A percentile compares a stretch with the other conserved stretches of the same genome.
Conservation (phyloP, 352 stramenopile genomes). For the Phytophthora chlamydospora region DNA sequence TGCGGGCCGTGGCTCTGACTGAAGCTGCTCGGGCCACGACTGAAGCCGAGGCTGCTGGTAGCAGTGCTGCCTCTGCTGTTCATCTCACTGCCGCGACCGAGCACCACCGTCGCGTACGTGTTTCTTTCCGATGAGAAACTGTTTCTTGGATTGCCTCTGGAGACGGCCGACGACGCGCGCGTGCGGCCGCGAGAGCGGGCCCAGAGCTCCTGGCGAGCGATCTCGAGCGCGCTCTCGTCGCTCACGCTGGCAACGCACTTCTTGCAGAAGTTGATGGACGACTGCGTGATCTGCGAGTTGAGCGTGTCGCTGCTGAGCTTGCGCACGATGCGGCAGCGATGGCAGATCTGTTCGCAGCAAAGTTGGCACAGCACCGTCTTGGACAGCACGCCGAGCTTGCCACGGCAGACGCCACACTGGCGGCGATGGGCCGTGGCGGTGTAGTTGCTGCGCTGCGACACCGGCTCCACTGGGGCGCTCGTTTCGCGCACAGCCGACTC, state of each 20-base stretch:
- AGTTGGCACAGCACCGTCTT: conserved; percentile 48
- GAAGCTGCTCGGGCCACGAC: conserved; percentile 23
- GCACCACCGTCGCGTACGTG: conserved; percentile 47
- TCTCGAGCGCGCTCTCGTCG: conserved; percentile 62
- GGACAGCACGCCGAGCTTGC: conserved; percentile 37
- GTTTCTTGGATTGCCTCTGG: conserved; percentile 21
- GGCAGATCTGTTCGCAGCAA: conserved; percentile 51
- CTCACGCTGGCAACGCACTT: conserved; percentile 58
- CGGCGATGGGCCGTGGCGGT: conserved; percentile 17
- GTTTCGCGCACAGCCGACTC: conserved; percentile 28
- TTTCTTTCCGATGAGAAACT: conserved; percentile 51
- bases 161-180: conserved; percentile 41
- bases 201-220: conserved; percentile 66
- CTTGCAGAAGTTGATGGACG: conserved; percentile 69
- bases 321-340: conserved; percentile 47
- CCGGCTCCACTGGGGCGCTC: conserved; percentile 18
- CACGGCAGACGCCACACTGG: conserved; percentile 45
- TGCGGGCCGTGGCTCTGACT: conserved; percentile 29
- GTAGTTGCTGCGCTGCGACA: conserved; percentile 38
- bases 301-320: conserved; percentile 55
- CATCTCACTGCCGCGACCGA: conserved; percentile 33
- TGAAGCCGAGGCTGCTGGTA: conserved; percentile 26
- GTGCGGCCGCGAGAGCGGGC: conserved; percentile 37
- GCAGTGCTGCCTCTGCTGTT: conserved; percentile 30
- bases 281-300: conserved; percentile 47